Conservation (phyloP, 106 monocot species). For the Dendrobium nobile region DNA sequence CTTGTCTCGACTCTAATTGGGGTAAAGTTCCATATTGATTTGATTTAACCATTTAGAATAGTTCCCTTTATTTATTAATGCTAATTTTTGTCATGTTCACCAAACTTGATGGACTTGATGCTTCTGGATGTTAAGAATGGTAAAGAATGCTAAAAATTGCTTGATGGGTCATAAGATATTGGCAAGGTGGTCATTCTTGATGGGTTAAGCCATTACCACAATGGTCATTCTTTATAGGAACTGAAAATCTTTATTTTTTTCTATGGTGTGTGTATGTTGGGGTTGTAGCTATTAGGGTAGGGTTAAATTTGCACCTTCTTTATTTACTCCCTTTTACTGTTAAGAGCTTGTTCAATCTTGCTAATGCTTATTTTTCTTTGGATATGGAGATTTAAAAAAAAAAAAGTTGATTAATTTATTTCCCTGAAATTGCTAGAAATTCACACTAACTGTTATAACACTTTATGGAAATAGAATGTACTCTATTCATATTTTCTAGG, state of each 20-base stretch:
- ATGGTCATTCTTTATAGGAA: too few relatives aligned
- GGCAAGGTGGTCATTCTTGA: too few relatives aligned
- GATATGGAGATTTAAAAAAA: not conserved
- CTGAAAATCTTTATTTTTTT: too few relatives aligned
- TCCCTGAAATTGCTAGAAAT: not conserved
- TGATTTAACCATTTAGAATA: not conserved
- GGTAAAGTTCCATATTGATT: conserved; percentile 33
- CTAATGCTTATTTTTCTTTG: not conserved
- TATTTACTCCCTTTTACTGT: not conserved
- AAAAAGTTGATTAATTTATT: not conserved
- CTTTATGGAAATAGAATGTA: too few relatives aligned
- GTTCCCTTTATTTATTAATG: not conserved
- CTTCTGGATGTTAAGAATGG: not conserved
- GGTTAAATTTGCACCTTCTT: not conserved
- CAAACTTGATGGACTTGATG: not conserved
- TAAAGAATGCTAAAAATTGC: not conserved
- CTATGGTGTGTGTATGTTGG: too few relatives aligned
- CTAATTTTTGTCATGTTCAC: not conserved
- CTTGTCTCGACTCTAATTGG: conserved; percentile 74
- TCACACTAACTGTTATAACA: not conserved
- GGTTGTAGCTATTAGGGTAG: too few relatives aligned
- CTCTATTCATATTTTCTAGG: too few relatives aligned
- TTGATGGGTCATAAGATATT: not conserved
- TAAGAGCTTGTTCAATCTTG: not conserved
- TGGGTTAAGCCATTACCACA: too few relatives aligned